A percentile compares a stretch with the other conserved stretches of the same genome.
These are phyloP conservation scores for Nepenthes gracilis DNA, from an alignment of 148 eudicot species.

Conservation along the genomic window DNA sequence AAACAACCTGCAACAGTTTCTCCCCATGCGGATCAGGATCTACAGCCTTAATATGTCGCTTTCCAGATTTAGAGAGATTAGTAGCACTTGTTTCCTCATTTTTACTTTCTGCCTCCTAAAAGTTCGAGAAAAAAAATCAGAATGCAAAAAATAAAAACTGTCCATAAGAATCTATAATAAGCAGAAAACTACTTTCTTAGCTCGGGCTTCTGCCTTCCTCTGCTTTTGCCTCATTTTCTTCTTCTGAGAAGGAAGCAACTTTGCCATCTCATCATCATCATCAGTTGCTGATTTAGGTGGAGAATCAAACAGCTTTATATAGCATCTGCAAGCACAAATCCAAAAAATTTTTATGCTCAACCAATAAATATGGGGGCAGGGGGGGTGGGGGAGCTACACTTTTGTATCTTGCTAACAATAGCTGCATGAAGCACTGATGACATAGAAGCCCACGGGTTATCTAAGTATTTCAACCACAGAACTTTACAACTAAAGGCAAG, in stretches of 20 bases:
- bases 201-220: slow-evolving; percentile 93
- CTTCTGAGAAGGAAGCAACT: slow-evolving; percentile 76
- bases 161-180: slow-evolving; percentile 2
- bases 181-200: slow-evolving; percentile 61
- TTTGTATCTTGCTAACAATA: too few species aligned
- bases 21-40: slow-evolving; percentile 94
- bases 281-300: slow-evolving; percentile 83
- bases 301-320: slow-evolving; percentile 74
- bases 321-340: slow-evolving; percentile 53
- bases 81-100: slow-evolving; percentile 62
- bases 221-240: slow-evolving; percentile 96
- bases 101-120: slow-evolving; percentile 90
- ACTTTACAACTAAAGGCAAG: too few species aligned
- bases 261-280: slow-evolving; percentile 89
- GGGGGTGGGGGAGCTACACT: too few species aligned
- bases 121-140: slow-evolving; percentile 10
- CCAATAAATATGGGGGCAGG: too few species aligned
- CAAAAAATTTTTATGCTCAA: slow-evolving; percentile 6
- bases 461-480: too few species aligned
- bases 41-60: slow-evolving; percentile 65
- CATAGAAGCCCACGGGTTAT: too few species aligned
- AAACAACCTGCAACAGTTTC: slow-evolving; percentile 69
- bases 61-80: slow-evolving; percentile 67
- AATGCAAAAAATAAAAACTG: slow-evolving; percentile 1
- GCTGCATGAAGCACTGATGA: too few species aligned